Evolutionary conservation across 2,329 filamentous ascomycete species (phyloP), one percentile per base, ranked within the genome.

Genomic region (Diaporthe sp.): DNA sequence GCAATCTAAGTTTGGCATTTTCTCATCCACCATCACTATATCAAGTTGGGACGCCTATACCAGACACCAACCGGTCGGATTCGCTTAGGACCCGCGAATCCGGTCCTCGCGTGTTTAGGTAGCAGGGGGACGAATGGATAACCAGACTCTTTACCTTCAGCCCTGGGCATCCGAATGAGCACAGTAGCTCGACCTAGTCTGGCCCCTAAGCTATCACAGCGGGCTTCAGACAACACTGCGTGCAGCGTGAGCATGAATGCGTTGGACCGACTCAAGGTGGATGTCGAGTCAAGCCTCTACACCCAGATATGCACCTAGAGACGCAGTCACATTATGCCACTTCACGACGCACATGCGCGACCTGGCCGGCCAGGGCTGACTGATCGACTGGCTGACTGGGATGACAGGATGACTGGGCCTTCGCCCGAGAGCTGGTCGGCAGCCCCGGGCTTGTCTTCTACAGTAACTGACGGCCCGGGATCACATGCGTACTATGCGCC

Each of bases 261-360:
- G 44, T 22, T 68, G 63, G 51, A 63, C 17, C 55, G 25, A 51
- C 37, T 53, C 42, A 25, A 32, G 25, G 19, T 37, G 25, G 17
- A 42, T 35, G 44, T 42, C 37, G 69, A 71, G 55, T 71, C 69
- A 61, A 71, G 56, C 44, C 47, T 51, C 27, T 25, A 47, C 32
- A 37, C 39, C 32, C 37, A 32, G 44, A 71, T 35, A 61, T 61
- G 69, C 55, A 59, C 39, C 56, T 71, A 71, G 44, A 39, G 69
- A 61, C 17, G 69, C 69, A 71, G 53, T 25, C 37, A 32, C 63
- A 53, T 17, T 30, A 12, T 35, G 19, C 39, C 63, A 68, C 32
- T 39, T 68, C 63, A 32, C 50, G 39, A 42, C 35, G 39, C 59
- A 47, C 59, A 61, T 25, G 39, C 69, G 22, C 56, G 32, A 63